Evolutionary conservation across 192 early-diverging fungal species (phyloP).

Genomic region (Gigaspora rosea): DNA sequence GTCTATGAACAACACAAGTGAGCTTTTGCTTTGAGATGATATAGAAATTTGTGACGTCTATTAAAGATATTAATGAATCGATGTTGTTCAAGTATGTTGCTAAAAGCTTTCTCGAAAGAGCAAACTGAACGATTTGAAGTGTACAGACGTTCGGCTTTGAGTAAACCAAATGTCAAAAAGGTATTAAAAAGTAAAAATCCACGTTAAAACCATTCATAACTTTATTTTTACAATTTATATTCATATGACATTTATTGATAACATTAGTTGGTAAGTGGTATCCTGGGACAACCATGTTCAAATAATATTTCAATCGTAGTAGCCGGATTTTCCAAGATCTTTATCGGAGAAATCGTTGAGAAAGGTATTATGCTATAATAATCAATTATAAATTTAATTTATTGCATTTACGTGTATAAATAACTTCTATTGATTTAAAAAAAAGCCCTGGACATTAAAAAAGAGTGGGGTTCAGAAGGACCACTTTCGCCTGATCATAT

Average conservation of each 20-base stretch:
- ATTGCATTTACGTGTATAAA: background rate
- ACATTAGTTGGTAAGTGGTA: constrained; percentile 56
- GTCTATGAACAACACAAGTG: background rate
- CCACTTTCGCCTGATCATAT: constrained; percentile 82
- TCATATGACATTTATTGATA: background rate
- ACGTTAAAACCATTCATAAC: constrained; percentile 13
- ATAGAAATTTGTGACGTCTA: background rate
- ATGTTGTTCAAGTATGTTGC: constrained; percentile 47
- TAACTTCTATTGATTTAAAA: background rate
- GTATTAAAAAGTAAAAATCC: constrained; percentile 35
- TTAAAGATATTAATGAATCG: background rate
- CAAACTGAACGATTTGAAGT: constrained; percentile 80
- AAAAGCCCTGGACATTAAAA: constrained; percentile 75
- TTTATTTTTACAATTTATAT: background rate
- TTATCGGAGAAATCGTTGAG: constrained; percentile 90
- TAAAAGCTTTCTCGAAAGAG: constrained; percentile 70
- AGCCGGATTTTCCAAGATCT: constrained; percentile 88
- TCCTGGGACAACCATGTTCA: constrained; percentile 73
- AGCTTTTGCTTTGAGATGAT: background rate
- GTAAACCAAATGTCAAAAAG: constrained; percentile 75
- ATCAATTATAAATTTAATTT: background rate
- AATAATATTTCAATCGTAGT: constrained; percentile 78
- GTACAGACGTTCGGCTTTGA: constrained; percentile 76
- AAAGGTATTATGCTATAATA: constrained; percentile 44
- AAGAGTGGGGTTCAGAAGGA: constrained; percentile 75